These are phyloP conservation scores for Alternaria sp. DNA, from an alignment of 2,329 filamentous ascomycete genomes.

Conservation along the genomic window DNA sequence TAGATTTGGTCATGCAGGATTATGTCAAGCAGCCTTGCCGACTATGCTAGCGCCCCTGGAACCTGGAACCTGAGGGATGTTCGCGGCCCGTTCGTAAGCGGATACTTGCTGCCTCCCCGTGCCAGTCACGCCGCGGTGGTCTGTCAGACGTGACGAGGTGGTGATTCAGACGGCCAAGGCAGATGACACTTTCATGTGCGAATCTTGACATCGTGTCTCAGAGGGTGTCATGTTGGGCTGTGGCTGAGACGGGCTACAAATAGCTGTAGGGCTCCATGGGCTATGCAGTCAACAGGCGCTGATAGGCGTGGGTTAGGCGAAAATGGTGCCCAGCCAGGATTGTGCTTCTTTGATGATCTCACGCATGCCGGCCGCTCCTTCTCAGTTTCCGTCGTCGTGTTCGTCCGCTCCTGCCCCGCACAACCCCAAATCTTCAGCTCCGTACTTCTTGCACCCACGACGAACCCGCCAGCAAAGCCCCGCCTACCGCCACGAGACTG, in stretches of 20 bases:
- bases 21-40: constrained; percentile 4
- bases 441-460: constrained; percentile 9
- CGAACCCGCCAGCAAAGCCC: background rate
- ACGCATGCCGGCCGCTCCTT: constrained; percentile 17
- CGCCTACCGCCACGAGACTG: background rate
- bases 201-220: constrained; percentile 13
- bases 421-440: constrained; percentile 16
- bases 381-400: constrained; percentile 11
- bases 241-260: constrained; percentile 14
- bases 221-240: constrained; percentile 15
- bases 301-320: constrained; percentile 17
- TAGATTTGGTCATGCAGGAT: constrained; percentile 8
- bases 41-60: background rate
- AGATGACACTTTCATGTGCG: constrained; percentile 10
- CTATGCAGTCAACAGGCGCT: constrained; percentile 13
- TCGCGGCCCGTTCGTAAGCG: constrained; percentile 32
- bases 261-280: constrained; percentile 13
- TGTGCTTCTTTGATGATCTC: constrained; percentile 24
- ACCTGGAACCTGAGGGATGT: constrained; percentile 12
- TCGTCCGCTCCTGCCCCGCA: constrained; percentile 23
- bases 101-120: constrained; percentile 10
- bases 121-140: constrained; percentile 6
- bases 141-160: constrained; percentile 5
- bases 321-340: constrained; percentile 3
- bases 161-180: constrained; percentile 14